Conservation (phyloP, 306 rosid species). For the Canavalia ensiformis region DNA sequence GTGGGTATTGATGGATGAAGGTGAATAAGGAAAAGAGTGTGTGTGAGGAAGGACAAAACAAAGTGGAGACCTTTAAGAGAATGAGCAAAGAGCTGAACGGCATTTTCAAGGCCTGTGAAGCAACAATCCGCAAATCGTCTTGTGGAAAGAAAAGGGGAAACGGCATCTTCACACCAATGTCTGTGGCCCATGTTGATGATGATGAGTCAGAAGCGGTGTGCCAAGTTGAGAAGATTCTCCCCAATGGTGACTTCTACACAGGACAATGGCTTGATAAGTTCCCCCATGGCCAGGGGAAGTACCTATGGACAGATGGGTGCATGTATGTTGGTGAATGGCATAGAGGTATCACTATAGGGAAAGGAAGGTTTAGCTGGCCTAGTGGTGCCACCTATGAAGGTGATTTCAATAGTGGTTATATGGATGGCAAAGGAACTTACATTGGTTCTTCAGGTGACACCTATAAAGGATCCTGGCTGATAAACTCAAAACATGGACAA, state of each 20-base stretch:
- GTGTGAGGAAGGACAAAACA: conserved; percentile 17
- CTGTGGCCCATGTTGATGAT: conserved; percentile 87
- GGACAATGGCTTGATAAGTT: conserved; percentile 70
- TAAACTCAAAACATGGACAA: conserved; percentile 79
- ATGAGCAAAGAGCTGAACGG: conserved; percentile 81
- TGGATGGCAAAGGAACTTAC: conserved; percentile 90
- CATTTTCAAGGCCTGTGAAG: conserved; percentile 71
- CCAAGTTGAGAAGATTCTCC: conserved; percentile 63
- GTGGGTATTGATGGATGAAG: conserved; percentile 60
- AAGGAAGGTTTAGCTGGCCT: conserved; percentile 94
- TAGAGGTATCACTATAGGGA: conserved; percentile 71
- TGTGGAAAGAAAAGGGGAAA: conserved; percentile 70
- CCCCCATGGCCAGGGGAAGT: conserved; percentile 89
- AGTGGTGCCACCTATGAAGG: conserved; percentile 94
- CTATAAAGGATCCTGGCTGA: conserved; percentile 82
- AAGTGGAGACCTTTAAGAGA: conserved; percentile 54
- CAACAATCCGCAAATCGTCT: conserved; percentile 70
- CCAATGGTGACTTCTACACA: conserved; percentile 83
- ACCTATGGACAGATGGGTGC: conserved; percentile 92
- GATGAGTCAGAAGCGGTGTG: conserved; percentile 61
- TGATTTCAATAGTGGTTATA: conserved; percentile 69
- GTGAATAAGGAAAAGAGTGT: conserved; percentile 40
- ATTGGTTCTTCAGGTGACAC: conserved; percentile 79
- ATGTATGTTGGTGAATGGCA: conserved; percentile 91
- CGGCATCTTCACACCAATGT: conserved; percentile 75